These are phyloP conservation scores for Helenozyma rhizophorensis DNA, from an alignment of 805 yeast genomes.

Conservation along the genomic window DNA sequence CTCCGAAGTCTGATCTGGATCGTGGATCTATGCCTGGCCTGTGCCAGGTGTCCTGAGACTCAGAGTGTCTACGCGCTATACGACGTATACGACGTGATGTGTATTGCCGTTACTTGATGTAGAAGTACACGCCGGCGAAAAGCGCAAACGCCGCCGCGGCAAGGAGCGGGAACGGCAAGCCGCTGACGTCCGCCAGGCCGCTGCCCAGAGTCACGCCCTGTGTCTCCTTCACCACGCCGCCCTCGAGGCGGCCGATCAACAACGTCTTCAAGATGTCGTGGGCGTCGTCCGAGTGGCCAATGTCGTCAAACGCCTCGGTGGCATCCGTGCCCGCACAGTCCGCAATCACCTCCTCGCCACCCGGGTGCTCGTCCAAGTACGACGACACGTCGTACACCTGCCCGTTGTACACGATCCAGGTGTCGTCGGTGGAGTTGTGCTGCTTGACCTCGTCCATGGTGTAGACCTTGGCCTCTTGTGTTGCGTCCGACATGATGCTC, in stretches of 20 bases:
- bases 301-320: conserved; percentile 66
- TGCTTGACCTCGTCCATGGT: conserved; percentile 49
- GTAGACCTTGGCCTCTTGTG: conserved; percentile 38
- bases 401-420: conserved; percentile 44
- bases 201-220: conserved; percentile 9
- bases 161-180: conserved; percentile 16
- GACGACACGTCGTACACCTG: conserved; percentile 37
- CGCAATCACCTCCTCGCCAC: conserved; percentile 77
- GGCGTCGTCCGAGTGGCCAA: conserved; percentile 98
- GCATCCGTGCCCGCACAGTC: conserved; percentile 84
- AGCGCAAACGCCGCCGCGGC: conserved; percentile 15
- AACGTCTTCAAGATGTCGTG: conserved; percentile 65
- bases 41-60: too few species aligned
- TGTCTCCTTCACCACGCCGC: conserved; percentile 38
- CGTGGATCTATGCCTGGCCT: too few species aligned
- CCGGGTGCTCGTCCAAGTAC: conserved; percentile 57
- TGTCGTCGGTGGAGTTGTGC: conserved; percentile 37
- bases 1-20: too few species aligned
- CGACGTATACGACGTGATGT: too few species aligned
- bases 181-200: conserved; percentile 9
- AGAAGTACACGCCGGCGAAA: conserved; percentile 17
- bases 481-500: conserved; percentile 11
- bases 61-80: too few species aligned
- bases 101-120: conserved; percentile 10
- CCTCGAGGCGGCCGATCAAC: conserved; percentile 77